A percentile compares a stretch with the other conserved stretches of the same genome.
phyloP scores from a whole-genome alignment of 768 basidiomycete species.

The Artomyces pyxidatus region DNA sequence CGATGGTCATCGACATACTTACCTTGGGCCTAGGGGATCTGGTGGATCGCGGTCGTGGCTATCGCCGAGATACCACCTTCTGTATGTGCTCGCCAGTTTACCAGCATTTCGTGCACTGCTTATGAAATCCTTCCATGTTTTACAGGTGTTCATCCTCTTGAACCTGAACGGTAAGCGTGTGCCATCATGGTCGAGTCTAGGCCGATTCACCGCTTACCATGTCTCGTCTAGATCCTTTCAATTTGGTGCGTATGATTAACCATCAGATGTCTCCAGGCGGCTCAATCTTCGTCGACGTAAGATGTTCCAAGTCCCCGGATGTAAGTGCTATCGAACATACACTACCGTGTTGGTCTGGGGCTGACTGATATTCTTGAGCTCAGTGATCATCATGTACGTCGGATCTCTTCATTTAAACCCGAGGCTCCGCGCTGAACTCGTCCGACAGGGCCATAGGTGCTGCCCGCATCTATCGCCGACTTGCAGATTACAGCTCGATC shows the following conservation, averaged over 20 bases:
- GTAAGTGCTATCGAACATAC: not conserved
- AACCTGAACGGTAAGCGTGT: constrained; percentile 9
- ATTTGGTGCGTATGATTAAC: constrained; percentile 5
- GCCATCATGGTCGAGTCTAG: not conserved
- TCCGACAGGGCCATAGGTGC: not conserved
- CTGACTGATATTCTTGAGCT: not conserved
- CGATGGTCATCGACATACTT: not conserved
- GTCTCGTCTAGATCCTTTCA: constrained; percentile 2
- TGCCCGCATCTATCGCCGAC: constrained; percentile 9
- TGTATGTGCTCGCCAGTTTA: not conserved
- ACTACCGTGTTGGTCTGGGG: no score
- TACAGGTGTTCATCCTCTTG: constrained; percentile 8
- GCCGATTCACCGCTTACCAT: not conserved
- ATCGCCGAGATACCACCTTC: constrained; percentile 8
- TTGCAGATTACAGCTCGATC: not conserved
- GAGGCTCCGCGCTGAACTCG: not conserved
- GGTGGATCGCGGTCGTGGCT: constrained; percentile 4
- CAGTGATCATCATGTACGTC: constrained; percentile 5
- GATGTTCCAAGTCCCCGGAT: constrained; percentile 4
- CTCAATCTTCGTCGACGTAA: not conserved
- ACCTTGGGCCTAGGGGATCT: not conserved
- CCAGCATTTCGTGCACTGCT: not conserved
- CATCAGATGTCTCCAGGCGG: not conserved
- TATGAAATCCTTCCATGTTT: not conserved
- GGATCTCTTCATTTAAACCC: not conserved